A percentile compares a stretch with the other conserved stretches of the same genome.
These are phyloP conservation scores for Chenopodium album DNA, from an alignment of 148 eudicot genomes.

Conservation along the genomic window DNA sequence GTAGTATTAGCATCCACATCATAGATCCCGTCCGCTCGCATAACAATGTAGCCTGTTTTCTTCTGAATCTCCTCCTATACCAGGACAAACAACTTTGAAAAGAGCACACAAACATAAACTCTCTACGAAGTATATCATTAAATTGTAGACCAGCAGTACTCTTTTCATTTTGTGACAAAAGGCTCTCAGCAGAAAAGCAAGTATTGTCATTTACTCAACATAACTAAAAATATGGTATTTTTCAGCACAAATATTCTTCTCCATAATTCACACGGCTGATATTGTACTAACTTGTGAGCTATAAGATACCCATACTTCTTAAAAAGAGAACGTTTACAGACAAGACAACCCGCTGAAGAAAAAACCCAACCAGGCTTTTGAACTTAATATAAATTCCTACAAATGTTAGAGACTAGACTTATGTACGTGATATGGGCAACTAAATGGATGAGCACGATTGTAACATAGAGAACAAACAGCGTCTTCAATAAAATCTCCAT, in stretches of 20 bases:
- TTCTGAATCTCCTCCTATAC: constrained; percentile 90
- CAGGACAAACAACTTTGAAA: constrained; percentile 12
- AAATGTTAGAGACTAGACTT: too few species aligned
- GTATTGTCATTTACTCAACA: neutral
- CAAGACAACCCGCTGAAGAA: neutral
- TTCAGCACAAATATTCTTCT: neutral
- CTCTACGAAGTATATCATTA: neutral
- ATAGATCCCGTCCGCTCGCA: constrained; percentile 93
- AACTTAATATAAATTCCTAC: neutral
- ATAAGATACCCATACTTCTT: neutral
- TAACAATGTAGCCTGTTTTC: constrained; percentile 91
- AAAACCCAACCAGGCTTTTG: neutral
- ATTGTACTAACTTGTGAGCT: neutral
- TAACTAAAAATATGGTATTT: neutral
- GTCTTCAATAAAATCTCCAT: too few species aligned
- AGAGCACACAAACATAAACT: neutral
- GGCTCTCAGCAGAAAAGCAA: neutral
- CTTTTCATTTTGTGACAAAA: neutral
- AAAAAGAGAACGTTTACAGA: neutral
- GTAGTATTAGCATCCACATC: constrained; percentile 99
- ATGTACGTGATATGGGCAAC: too few species aligned
- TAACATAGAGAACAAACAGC: too few species aligned
- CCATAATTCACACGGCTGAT: neutral
- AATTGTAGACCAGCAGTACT: neutral
- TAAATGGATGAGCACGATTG: too few species aligned